Percentiles rank a stretch among this genome's conserved stretches.
Conservation (phyloP, 73 alveolate genomes). For the Blepharisma japonicum region DNA sequence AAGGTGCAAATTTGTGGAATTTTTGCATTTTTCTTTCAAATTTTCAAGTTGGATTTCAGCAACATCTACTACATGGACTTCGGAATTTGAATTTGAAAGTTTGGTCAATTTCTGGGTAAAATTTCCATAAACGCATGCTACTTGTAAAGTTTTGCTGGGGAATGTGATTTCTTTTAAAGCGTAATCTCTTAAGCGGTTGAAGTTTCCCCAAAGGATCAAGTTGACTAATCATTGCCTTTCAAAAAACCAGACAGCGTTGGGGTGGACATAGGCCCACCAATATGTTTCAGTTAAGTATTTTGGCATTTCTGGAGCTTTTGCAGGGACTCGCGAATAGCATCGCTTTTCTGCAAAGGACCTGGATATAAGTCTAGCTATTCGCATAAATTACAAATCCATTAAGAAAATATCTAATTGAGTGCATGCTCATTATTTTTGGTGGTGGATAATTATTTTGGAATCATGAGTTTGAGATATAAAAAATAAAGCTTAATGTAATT, state of each 20-base stretch:
- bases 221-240: constrained; percentile 25
- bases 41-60: constrained; percentile 18
- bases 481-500: too few relatives aligned
- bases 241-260: constrained; percentile 27
- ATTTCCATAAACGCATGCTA: constrained; percentile 23
- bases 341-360: too few relatives aligned
- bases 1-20: neutral
- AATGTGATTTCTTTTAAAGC: neutral
- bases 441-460: too few relatives aligned
- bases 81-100: neutral
- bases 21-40: neutral
- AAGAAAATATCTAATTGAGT: too few relatives aligned
- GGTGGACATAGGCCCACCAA: constrained; percentile 30
- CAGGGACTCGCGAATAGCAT: too few relatives aligned
- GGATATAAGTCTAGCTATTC: too few relatives aligned
- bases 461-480: too few relatives aligned
- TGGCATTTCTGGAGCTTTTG: constrained; percentile 9
- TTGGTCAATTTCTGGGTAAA: constrained; percentile 5
- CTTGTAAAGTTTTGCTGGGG: neutral
- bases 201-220: constrained; percentile 22
- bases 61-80: constrained; percentile 22
- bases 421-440: too few relatives aligned
- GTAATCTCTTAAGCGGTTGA: neutral
- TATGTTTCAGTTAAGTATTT: constrained; percentile 11
- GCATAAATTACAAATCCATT: too few relatives aligned